phyloP scores from a whole-genome alignment of 129 eudicot genomes.

The Flaveria sonorensis region DNA sequence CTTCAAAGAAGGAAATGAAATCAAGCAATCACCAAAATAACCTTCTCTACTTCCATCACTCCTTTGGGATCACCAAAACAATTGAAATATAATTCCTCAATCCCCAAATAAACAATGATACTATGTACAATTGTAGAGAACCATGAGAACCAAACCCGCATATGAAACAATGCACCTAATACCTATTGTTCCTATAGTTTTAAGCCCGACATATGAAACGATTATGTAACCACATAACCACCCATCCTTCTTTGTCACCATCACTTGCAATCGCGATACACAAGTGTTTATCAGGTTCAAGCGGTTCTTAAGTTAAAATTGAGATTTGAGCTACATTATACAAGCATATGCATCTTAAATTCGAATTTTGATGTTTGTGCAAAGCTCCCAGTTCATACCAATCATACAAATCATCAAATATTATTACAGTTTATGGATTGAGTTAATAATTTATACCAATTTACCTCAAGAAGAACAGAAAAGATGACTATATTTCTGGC shows the following conservation, averaged over 20 bases:
- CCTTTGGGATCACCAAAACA: background rate
- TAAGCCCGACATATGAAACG: background rate
- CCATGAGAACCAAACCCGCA: background rate
- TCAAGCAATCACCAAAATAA: background rate
- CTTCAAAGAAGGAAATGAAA: background rate
- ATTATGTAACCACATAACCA: too few species aligned
- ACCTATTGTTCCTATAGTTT: background rate
- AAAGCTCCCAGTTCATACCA: background rate
- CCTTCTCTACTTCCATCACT: constrained; percentile 2
- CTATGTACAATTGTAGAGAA: background rate
- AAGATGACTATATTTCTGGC: constrained; percentile 57
- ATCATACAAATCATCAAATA: background rate
- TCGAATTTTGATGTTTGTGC: background rate
- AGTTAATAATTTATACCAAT: background rate
- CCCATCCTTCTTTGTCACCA: too few species aligned
- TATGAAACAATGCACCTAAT: background rate
- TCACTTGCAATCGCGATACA: too few species aligned
- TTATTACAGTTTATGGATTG: background rate
- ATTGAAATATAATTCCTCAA: background rate
- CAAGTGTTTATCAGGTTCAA: too few species aligned
- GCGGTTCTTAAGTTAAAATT: too few species aligned
- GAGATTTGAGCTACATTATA: too few species aligned
- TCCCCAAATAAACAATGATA: background rate
- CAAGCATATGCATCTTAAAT: too few species aligned
- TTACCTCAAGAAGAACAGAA: constrained; percentile 77